Conservation (phyloP, 2,329 filamentous ascomycete species). For the Nothophoma quercina region DNA sequence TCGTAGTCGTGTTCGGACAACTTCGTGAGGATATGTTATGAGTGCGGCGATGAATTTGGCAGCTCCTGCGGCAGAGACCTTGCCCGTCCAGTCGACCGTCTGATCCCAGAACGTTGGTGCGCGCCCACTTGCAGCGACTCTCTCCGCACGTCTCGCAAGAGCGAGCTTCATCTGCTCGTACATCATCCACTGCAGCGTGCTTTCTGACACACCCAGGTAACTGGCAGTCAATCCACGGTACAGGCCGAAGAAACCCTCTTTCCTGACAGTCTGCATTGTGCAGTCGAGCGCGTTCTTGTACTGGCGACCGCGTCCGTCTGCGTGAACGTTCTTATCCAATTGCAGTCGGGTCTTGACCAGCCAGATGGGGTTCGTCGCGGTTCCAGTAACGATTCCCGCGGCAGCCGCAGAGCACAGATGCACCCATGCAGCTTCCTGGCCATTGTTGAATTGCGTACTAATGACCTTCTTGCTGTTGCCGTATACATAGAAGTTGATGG, state of each 20-base stretch:
- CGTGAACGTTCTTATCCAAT: constrained; percentile 83
- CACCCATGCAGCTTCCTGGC: constrained; percentile 74
- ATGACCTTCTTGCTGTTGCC: constrained; percentile 89
- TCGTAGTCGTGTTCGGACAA: constrained; percentile 82
- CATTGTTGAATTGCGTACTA: constrained; percentile 75
- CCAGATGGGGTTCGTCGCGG: constrained; percentile 96
- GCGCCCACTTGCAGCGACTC: constrained; percentile 63
- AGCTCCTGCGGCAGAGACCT: constrained; percentile 77
- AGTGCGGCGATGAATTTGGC: constrained; percentile 87
- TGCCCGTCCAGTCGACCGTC: constrained; percentile 79
- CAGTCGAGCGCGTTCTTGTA: constrained; percentile 93
- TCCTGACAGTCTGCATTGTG: constrained; percentile 77
- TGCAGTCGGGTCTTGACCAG: constrained; percentile 92
- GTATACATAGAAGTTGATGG: constrained; percentile 94
- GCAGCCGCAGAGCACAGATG: constrained; percentile 78
- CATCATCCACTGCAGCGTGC: constrained; percentile 89
- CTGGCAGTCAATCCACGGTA: constrained; percentile 92
- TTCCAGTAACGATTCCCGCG: constrained; percentile 85
- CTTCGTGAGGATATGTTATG: constrained; percentile 91
- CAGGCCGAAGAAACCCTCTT: constrained; percentile 81
- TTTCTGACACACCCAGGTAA: constrained; percentile 90
- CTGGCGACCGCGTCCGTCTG: constrained; percentile 65
- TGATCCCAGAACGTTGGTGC: constrained; percentile 75
- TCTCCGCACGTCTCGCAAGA: constrained; percentile 70
- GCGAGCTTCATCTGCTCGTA: constrained; percentile 90